Evolutionary conservation across 2,329 filamentous ascomycete genomes (phyloP), one percentile per base, ranked within the genome.

Genomic region (Trichoderma arundinaceum): DNA sequence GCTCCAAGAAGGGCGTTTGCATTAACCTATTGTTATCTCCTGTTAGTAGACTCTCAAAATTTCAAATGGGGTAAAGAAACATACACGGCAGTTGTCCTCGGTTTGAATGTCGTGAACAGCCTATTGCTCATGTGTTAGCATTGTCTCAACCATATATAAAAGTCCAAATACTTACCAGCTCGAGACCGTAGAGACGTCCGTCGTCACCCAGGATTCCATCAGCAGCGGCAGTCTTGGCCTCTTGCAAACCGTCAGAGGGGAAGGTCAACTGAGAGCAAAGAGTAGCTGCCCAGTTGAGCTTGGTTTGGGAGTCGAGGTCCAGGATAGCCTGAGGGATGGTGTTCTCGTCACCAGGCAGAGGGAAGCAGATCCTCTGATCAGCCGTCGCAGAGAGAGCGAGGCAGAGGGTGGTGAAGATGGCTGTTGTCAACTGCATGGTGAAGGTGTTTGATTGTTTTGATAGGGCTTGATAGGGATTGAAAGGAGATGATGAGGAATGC

Each of bases 381-480:
- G 59, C 59, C 7, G 22, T 44, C 22, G 48, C 59, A 12, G 59
- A 43, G 48, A 62, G 22, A 12, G 17, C 59, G n/a, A 62, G 59
- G 22, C 10, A 9, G 7, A 62, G 59, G 3, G 48, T 35, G 38
- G 59, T 22, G 38, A 44, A 22, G 48, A 53, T 53, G n/a, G 48
- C 22, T 9, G 59, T 35, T 33, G 7, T 44, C 7, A 62, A 62
- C 10, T 44, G 59, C 59, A 62, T 62, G 28, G 7, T 62, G 44
- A 12, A 46, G n/a, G 7, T 8, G 46, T 4, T 10, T 22, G 32
- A 13, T 8, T 51, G 57, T 43, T 32, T 28, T 32, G 7, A 2
- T 28, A 32, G 22, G 5, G 22, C 17, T 28, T 32, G 7, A 2
- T 28, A 32, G 22, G 5, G 22, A 39, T 32, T 15, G 15, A 15